Evolutionary conservation across 345 rosid genomes (phyloP).

Genomic region (Lagerstroemia speciosa): DNA sequence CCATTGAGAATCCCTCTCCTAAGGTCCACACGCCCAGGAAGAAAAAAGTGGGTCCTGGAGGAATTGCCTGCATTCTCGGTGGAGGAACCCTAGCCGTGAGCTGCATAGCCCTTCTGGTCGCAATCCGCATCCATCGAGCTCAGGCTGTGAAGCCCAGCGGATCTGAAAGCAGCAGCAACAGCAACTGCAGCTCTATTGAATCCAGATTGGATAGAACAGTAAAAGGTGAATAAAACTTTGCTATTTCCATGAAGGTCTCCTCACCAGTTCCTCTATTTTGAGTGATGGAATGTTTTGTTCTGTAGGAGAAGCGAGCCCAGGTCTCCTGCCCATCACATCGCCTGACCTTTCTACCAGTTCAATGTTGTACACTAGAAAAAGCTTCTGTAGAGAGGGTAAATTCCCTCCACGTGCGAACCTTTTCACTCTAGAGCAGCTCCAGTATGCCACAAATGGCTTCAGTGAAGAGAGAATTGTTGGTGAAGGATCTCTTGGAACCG

Average conservation of each 20-base stretch:
- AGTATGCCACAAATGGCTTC: constrained; percentile 64
- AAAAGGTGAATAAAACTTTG: constrained; percentile 31
- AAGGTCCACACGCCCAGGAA: constrained; percentile 30
- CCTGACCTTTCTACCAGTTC: neutral
- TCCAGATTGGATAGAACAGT: constrained; percentile 35
- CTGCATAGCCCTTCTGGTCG: constrained; percentile 43
- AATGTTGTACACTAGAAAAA: constrained; percentile 36
- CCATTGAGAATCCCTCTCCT: constrained; percentile 46
- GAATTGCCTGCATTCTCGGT: constrained; percentile 44
- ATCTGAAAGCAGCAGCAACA: constrained; percentile 25
- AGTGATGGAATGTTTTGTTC: neutral
- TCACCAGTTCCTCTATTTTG: neutral
- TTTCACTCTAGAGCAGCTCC: constrained; percentile 63
- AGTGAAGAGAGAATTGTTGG: constrained; percentile 38
- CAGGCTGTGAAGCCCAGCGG: constrained; percentile 23
- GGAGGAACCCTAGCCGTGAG: constrained; percentile 50
- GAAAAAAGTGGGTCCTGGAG: constrained; percentile 48
- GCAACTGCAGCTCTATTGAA: constrained; percentile 27
- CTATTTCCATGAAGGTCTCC: neutral
- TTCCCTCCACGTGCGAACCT: constrained; percentile 40
- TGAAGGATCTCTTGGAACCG: too few relatives aligned
- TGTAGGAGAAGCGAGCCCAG: neutral
- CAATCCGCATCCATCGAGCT: constrained; percentile 28
- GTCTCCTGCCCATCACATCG: neutral
- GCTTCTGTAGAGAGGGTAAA: constrained; percentile 36